These are phyloP conservation scores for Penicillium daleae DNA, from an alignment of 495 filamentous ascomycete genomes.

Conservation along the genomic window DNA sequence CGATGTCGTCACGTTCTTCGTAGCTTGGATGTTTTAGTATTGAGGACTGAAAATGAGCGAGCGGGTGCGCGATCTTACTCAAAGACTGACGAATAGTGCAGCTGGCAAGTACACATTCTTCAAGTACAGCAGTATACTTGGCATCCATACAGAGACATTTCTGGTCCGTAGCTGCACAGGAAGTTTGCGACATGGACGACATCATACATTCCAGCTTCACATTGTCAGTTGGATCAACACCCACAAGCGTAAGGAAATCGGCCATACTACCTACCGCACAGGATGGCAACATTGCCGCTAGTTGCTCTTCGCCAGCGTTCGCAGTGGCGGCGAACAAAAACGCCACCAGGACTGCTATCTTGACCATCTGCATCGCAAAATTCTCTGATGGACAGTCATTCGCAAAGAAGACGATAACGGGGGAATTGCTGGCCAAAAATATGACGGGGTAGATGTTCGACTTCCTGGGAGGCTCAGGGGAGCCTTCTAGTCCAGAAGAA, in stretches of 20 bases:
- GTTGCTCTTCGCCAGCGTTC: slow-evolving; percentile 15
- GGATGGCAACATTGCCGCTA: slow-evolving; percentile 17
- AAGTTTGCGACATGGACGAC: slow-evolving; percentile 22
- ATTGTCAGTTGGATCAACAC: slow-evolving; percentile 4
- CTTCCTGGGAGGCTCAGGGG: background rate
- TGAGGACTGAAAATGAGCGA: background rate
- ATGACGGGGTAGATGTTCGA: background rate
- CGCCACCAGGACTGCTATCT: slow-evolving; percentile 3
- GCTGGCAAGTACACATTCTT: slow-evolving; percentile 26
- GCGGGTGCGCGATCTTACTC: slow-evolving; percentile 12
- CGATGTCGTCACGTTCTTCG: slow-evolving; percentile 39
- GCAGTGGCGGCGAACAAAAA: slow-evolving; percentile 9
- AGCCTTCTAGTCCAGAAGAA: background rate
- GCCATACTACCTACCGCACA: slow-evolving; percentile 23
- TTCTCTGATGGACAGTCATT: background rate
- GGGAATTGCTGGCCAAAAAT: background rate
- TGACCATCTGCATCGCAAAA: slow-evolving; percentile 19
- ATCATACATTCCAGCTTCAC: slow-evolving; percentile 33
- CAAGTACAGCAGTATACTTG: slow-evolving; percentile 18
- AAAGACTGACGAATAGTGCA: slow-evolving; percentile 34
- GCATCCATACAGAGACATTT: slow-evolving; percentile 33
- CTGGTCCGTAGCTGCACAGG: slow-evolving; percentile 30
- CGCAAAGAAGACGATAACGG: background rate
- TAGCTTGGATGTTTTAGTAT: slow-evolving; percentile 21
- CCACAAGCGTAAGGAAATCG: background rate